Evolutionary conservation across 2,329 filamentous ascomycete species (phyloP), one percentile per base, ranked within the genome.

Genomic region (Beauveria scarabaeidicola): DNA sequence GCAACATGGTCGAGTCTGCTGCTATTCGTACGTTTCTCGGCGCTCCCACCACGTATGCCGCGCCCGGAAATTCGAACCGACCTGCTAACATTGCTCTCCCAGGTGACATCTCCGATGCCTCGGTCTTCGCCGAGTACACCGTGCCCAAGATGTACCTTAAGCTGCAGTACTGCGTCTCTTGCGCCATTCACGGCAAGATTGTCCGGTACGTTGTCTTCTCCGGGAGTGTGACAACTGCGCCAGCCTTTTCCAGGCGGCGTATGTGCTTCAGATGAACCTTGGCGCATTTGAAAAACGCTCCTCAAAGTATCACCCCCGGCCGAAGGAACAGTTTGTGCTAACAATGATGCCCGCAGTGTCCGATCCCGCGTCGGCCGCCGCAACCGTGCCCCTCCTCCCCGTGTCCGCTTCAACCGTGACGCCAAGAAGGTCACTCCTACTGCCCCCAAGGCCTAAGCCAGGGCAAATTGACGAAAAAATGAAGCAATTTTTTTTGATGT

Each of bases 101-200:
- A 97, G 94, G 94, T 91, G 94, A 99, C 91, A 99, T 99, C 83
- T 97, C 92, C 69, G 94, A 99, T 79, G 94, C 95, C 75, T 97
- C 94, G 75, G 94, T 99, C 81, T 99, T 97, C 83, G 80, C 89
- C 74, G 94, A 99, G 84, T 99, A 99, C 86, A 92, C 91, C 72
- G 93, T 99, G 75, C 94, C 94, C 82, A 99, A 99, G 90, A 99
- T 99, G 95, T 99, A 99, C 90, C 85, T 99, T 82, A 99, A 99
- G 89, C 89, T 99, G 79, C 94, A 99, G 85, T 99, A 99, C 91
- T 99, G 94, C 81, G 94, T 99, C 77, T 97, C 93, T 81, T 99
- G 94, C 83, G 94, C 94, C 76, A 99, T 99, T 70, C 94, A 99
- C 86, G 94, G 94, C 86, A 99, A 99, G 90, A 99, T 99, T 80